A percentile compares a stretch with the other conserved stretches of the same genome.
These are phyloP conservation scores for Trichosporon inkin DNA, from an alignment of 1,284 basidiomycete species.

Conservation along the genomic window DNA sequence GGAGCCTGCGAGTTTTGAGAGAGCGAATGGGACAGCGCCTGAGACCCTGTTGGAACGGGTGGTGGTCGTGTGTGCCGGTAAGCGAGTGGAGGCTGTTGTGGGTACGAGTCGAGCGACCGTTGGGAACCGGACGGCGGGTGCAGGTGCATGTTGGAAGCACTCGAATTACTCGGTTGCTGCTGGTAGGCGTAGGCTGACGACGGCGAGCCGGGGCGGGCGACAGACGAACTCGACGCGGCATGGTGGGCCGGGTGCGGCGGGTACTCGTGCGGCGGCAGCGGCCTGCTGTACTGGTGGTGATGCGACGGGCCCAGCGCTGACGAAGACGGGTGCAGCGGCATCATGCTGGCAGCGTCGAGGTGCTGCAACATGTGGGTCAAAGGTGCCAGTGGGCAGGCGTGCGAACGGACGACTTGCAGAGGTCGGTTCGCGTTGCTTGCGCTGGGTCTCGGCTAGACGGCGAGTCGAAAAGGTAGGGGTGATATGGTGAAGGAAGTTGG, in stretches of 20 bases:
- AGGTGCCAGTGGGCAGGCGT: background rate
- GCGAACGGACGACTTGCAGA: background rate
- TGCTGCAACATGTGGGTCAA: conserved; percentile 1
- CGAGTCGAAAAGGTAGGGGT: background rate
- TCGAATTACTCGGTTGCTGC: background rate
- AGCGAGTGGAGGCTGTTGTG: conserved; percentile 1
- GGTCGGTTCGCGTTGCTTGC: background rate
- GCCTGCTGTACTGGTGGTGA: background rate
- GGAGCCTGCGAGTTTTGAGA: background rate
- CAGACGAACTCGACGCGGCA: background rate
- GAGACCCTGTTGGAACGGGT: conserved; percentile 5
- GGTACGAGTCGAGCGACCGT: background rate
- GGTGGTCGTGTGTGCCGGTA: conserved; percentile 8
- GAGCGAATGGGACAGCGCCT: conserved; percentile 1
- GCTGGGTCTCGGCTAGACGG: background rate
- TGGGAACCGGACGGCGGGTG: background rate
- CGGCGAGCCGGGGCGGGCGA: background rate
- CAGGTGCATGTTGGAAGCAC: background rate
- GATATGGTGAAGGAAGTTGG: background rate
- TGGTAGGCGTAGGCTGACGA: background rate
- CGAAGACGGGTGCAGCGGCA: background rate
- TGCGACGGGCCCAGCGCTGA: background rate
- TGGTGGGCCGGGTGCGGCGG: background rate
- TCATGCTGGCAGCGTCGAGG: background rate
- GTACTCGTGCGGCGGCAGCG: background rate